Evolutionary conservation across 225 moss, liverwort and hornwort genomes (phyloP).

Genomic region (Bryum argenteum): DNA sequence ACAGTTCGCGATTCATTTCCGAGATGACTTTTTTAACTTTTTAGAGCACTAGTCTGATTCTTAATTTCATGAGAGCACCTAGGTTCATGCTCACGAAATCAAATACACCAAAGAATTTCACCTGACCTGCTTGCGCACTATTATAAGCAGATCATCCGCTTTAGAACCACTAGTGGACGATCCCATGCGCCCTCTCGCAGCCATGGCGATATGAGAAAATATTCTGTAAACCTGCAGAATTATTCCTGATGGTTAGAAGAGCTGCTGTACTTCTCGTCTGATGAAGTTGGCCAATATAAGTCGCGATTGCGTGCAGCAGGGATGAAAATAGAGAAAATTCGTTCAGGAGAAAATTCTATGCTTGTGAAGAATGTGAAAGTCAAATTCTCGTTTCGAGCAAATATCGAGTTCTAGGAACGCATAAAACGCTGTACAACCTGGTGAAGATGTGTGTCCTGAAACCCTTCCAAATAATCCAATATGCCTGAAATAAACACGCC

Average conservation of each 20-base stretch:
- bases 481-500: constrained; percentile 53
- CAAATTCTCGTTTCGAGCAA: constrained; percentile 4
- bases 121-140: constrained; percentile 81
- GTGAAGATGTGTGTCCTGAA: constrained; percentile 75
- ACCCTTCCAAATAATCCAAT: constrained; percentile 81
- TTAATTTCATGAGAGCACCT: constrained; percentile 5
- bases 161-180: constrained; percentile 64
- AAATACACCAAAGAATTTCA: constrained; percentile 12
- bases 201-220: constrained; percentile 75
- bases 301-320: constrained; percentile 5
- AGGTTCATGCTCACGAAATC: constrained; percentile 1
- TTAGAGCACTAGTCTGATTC: background rate
- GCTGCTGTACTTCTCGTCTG: background rate
- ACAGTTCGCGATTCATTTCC: background rate
- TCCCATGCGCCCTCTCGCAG: constrained; percentile 59
- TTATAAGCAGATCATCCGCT: constrained; percentile 78
- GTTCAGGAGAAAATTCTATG: constrained; percentile 7
- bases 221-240: constrained; percentile 71
- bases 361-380: constrained; percentile 11
- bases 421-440: constrained; percentile 50
- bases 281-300: background rate
- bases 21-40: constrained; percentile 8
- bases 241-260: background rate
- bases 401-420: constrained; percentile 15
- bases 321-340: constrained; percentile 11